A percentile compares a stretch with the other conserved stretches of the same genome.
phyloP scores from a whole-genome alignment of 2,329 filamentous ascomycete genomes.

The Hirsutella rhossiliensis region DNA sequence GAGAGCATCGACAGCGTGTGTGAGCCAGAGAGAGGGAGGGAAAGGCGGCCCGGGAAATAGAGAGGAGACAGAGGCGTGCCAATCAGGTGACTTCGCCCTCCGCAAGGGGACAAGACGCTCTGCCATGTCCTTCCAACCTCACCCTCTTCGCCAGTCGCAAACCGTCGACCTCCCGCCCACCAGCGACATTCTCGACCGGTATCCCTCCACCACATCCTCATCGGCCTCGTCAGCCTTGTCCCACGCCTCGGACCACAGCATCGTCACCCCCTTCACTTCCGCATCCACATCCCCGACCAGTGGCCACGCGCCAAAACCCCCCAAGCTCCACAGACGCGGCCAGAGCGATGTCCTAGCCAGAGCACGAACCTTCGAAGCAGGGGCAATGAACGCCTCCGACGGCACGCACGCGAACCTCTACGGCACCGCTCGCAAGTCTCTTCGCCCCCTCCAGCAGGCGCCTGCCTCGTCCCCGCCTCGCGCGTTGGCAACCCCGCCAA shows the following conservation, averaged over 20 bases:
- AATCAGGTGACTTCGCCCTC: slow-evolving; percentile 5
- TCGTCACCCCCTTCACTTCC: slow-evolving; percentile 52
- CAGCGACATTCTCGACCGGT: slow-evolving; percentile 36
- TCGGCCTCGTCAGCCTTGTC: slow-evolving; percentile 61
- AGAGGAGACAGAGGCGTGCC: background rate
- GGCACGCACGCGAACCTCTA: slow-evolving; percentile 52
- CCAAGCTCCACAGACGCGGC: slow-evolving; percentile 51
- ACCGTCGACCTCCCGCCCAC: slow-evolving; percentile 32
- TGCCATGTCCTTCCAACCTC: slow-evolving; percentile 44
- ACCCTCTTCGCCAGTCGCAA: slow-evolving; percentile 45
- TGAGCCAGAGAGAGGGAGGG: background rate
- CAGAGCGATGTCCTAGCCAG: slow-evolving; percentile 56
- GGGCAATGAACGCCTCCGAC: slow-evolving; percentile 29
- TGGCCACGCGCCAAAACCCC: slow-evolving; percentile 27
- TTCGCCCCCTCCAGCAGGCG: slow-evolving; percentile 61
- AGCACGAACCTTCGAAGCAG: slow-evolving; percentile 34
- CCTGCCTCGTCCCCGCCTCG: slow-evolving; percentile 34
- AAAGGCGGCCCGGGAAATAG: slow-evolving; percentile 1
- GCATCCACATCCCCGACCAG: slow-evolving; percentile 54
- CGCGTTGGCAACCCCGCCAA: slow-evolving; percentile 20
- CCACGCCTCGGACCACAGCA: slow-evolving; percentile 44
- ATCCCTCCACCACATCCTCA: slow-evolving; percentile 59
- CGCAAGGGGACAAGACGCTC: slow-evolving; percentile 6
- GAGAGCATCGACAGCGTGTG: slow-evolving; percentile 1
- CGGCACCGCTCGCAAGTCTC: slow-evolving; percentile 60